Conservation (phyloP, 345 rosid genomes). For the Heritiera littoralis region DNA sequence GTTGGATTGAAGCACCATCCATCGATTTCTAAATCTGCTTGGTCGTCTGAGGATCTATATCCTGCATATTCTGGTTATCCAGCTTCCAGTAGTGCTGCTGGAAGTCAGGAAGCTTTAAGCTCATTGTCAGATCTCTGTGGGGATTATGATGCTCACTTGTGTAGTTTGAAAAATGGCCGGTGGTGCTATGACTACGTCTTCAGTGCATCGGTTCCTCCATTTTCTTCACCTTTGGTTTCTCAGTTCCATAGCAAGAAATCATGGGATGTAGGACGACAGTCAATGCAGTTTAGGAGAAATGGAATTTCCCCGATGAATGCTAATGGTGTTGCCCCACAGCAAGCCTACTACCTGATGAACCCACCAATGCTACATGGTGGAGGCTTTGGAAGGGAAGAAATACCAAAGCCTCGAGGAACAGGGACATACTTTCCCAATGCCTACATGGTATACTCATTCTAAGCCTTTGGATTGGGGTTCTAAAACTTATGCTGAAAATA, state of each 20-base stretch:
- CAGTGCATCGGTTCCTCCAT: conserved; percentile 44
- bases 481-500: conserved; percentile 21
- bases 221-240: conserved; percentile 41
- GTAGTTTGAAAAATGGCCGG: conserved; percentile 47
- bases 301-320: conserved; percentile 40
- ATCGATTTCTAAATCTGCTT: conserved; percentile 33
- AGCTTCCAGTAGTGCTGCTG: conserved; percentile 32
- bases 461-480: conserved; percentile 20
- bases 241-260: conserved; percentile 53
- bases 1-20: conserved; percentile 37
- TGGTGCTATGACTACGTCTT: conserved; percentile 46
- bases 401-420: conserved; percentile 75
- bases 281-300: conserved; percentile 48
- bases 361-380: conserved; percentile 47
- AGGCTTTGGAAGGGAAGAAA: conserved; percentile 62
- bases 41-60: conserved; percentile 49
- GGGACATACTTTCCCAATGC: conserved; percentile 80
- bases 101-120: conserved; percentile 34
- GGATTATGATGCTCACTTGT: conserved; percentile 50
- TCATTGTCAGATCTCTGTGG: conserved; percentile 64
- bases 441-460: conserved; percentile 45
- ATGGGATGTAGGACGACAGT: conserved; percentile 57
- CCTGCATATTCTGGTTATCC: conserved; percentile 36
- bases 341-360: conserved; percentile 45
- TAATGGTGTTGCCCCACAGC: conserved; percentile 53